Conservation (phyloP, 2,329 filamentous ascomycete genomes). For the Aspergillus sp. region DNA sequence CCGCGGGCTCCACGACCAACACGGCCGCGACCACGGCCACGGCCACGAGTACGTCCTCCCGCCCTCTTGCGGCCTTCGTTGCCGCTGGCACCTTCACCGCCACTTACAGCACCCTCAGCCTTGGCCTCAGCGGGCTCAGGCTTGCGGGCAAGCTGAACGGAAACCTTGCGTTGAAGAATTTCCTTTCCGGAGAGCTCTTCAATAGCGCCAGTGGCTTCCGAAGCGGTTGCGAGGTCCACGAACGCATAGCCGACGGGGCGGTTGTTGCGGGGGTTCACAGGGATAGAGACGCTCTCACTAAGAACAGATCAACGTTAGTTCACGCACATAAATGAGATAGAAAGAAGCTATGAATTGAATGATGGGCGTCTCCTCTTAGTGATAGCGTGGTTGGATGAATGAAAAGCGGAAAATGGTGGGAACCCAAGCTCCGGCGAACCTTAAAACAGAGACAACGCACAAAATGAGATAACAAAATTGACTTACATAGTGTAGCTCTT, state of each 20-base stretch:
- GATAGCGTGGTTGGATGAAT: neutral
- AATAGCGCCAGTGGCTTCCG: slow-evolving; percentile 94
- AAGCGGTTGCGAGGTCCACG: slow-evolving; percentile 92
- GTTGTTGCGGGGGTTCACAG: slow-evolving; percentile 98
- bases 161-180: slow-evolving; percentile 98
- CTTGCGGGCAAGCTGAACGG: slow-evolving; percentile 97
- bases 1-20: slow-evolving; percentile 69
- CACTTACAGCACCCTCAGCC: slow-evolving; percentile 68
- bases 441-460: slow-evolving; percentile 3
- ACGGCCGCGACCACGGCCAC: slow-evolving; percentile 64
- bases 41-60: slow-evolving; percentile 62
- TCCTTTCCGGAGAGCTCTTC: slow-evolving; percentile 94
- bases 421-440: neutral
- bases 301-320: slow-evolving; percentile 36
- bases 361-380: neutral
- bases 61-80: slow-evolving; percentile 64
- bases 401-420: neutral
- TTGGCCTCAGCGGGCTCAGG: slow-evolving; percentile 82
- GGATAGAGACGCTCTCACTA: slow-evolving; percentile 98
- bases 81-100: slow-evolving; percentile 68
- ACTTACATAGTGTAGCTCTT: slow-evolving; percentile 99
- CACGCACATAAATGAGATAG: neutral
- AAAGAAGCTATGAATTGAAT: neutral
- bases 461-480: neutral
- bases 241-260: slow-evolving; percentile 98